Evolutionary conservation across 805 yeast species (phyloP).

Genomic region (Saitoella complicata): DNA sequence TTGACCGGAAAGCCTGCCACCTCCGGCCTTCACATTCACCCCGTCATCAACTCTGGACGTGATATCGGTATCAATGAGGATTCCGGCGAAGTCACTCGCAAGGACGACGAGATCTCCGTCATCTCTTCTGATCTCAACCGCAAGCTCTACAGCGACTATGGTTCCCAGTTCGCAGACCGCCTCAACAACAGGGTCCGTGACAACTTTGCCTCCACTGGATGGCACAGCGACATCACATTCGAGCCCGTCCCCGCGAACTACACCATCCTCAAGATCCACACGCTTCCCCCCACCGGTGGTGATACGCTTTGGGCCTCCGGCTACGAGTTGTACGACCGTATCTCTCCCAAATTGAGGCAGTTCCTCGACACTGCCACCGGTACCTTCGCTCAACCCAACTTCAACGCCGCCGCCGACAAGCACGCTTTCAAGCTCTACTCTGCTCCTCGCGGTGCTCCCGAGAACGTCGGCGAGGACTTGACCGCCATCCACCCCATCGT

Average conservation of each 20-base stretch:
- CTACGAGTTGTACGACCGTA: constrained; percentile 36
- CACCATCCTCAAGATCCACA: constrained; percentile 48
- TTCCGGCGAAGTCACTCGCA: no score
- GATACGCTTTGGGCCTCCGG: constrained; percentile 41
- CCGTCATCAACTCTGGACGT: constrained; percentile 10
- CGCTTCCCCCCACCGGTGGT: constrained; percentile 35
- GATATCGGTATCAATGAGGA: no score
- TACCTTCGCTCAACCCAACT: constrained; percentile 54
- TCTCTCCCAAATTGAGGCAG: constrained; percentile 32
- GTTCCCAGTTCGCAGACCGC: no score
- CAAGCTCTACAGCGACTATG: no score
- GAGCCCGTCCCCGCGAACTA: constrained; percentile 60
- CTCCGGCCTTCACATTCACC: constrained; percentile 19
- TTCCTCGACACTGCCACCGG: constrained; percentile 40
- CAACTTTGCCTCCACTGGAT: constrained; percentile 20
- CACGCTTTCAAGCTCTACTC: constrained; percentile 23
- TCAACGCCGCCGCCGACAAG: constrained; percentile 36
- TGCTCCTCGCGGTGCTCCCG: no score
- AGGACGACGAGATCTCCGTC: no score
- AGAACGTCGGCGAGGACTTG: constrained; percentile 19
- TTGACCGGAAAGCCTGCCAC: constrained; percentile 17
- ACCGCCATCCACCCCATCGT: constrained; percentile 45
- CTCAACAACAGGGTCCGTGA: background rate
- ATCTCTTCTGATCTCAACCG: no score
- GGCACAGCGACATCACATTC: constrained; percentile 67